Base-by-base conservation (phyloP, 2,329 filamentous ascomycete species). In the Gnomoniopsis sp. region DNA sequence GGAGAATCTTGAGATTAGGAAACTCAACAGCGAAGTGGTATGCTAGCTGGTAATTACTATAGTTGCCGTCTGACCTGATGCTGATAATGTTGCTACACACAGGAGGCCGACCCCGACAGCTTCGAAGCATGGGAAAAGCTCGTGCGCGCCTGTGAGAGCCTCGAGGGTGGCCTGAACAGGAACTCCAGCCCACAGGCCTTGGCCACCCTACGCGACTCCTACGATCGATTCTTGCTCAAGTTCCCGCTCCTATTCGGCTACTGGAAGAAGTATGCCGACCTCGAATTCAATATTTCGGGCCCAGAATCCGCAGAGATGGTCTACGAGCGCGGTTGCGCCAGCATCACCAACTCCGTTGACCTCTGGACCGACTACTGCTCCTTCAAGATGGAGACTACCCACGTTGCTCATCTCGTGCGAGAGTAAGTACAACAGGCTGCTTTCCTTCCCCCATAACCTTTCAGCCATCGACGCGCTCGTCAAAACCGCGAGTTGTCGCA, bases 261-360 rank as follows among this genome's bases (percentile, higher is more conserved):
- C 78, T 99, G 95, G 95, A 98, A 98, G 79, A 98, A 97, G 73
- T 99, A 98, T 81, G 95, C 95, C 69, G 93, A 98, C 69, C 82
- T 96, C 64, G 95, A 99, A 71, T 99, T 99, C 77, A 92, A 92
- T 53, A 96, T 99, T 65, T 92, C 92, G 4, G 95, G 95, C 19
- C 96, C 95, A 6, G 95, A 99, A 78, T 93, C 93, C 47, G 95
- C 95, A 55, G 95, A 98, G 74, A 96, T 97, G 89, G 88, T 97
- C 52, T 99, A 97, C 69, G 95, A 99, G 77, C 87, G 95, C 72
- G 95, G 95, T 65, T 89, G 96, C 68, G 91, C 93, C 47, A 95
- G 91, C 75, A 92, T 98, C 69, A 88, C 89, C 57, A 91, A 90
- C 71, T 98, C 93, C 38, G 93, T 97, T 69, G 95, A 99, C 72